These are phyloP conservation scores for Ampelomyces quisqualis DNA, from an alignment of 2,329 filamentous ascomycete genomes.

Conservation along the genomic window DNA sequence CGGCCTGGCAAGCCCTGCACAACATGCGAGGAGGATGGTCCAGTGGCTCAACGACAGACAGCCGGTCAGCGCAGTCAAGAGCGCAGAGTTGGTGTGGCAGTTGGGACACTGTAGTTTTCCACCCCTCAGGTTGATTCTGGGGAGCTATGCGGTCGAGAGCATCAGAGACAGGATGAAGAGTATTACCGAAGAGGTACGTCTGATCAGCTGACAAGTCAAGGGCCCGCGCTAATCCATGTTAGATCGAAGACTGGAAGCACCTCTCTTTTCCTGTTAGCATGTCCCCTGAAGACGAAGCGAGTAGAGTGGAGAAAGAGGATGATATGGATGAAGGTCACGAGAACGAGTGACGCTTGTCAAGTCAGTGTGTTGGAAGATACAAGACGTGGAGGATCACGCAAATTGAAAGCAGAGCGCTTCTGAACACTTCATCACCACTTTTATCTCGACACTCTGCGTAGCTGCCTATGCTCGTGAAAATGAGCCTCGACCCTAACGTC, in stretches of 20 bases:
- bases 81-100: conserved; percentile 90
- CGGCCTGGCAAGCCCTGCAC: conserved; percentile 73
- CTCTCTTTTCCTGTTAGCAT: conserved; percentile 24
- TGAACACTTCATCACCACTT: no score
- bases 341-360: conserved; percentile 21
- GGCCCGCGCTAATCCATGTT: background rate
- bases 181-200: conserved; percentile 81
- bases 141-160: conserved; percentile 93
- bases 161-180: conserved; percentile 85
- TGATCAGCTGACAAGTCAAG: background rate
- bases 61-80: conserved; percentile 88
- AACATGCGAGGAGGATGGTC: conserved; percentile 86
- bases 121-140: conserved; percentile 79
- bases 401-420: no score
- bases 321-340: conserved; percentile 29
- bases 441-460: no score
- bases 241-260: conserved; percentile 35
- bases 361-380: no score
- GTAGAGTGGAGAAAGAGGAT: conserved; percentile 17
- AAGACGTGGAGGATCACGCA: no score
- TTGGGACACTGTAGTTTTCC: conserved; percentile 93
- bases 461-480: no score
- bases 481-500: no score
- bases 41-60: conserved; percentile 93
- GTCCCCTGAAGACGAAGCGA: conserved; percentile 23